Evolutionary conservation across 2,329 filamentous ascomycete genomes (phyloP).

Genomic region (Pezicula radicicola): DNA sequence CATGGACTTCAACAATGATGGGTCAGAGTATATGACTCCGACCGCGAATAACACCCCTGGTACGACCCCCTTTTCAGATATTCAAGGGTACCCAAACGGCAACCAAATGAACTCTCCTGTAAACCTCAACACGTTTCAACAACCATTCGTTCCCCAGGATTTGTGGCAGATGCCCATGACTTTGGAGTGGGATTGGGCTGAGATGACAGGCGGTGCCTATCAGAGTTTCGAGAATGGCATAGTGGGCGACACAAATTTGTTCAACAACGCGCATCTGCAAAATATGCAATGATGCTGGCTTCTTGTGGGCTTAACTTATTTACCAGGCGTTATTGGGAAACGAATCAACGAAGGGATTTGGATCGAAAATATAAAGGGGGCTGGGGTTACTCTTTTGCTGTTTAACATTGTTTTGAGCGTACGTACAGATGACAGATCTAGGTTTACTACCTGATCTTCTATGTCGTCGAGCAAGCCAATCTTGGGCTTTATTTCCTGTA

Average conservation of each 20-base stretch:
- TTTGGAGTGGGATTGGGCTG: constrained; percentile 73
- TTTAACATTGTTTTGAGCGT: too few species aligned
- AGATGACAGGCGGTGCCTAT: constrained; percentile 64
- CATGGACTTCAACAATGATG: constrained; percentile 12
- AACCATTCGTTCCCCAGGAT: constrained; percentile 88
- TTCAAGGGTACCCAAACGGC: constrained; percentile 20
- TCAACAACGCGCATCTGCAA: constrained; percentile 15
- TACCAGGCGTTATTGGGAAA: too few species aligned
- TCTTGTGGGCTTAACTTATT: too few species aligned
- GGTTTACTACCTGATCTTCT: too few species aligned
- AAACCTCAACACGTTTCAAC: constrained; percentile 58
- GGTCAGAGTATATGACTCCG: constrained; percentile 21
- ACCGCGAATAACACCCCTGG: constrained; percentile 6
- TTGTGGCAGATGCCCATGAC: constrained; percentile 96
- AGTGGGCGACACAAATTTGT: constrained; percentile 20
- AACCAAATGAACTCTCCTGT: constrained; percentile 26
- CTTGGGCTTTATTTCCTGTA: too few species aligned
- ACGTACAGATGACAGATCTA: too few species aligned
- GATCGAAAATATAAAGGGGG: too few species aligned
- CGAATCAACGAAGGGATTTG: too few species aligned
- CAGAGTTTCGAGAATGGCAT: constrained; percentile 60
- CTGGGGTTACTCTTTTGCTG: too few species aligned
- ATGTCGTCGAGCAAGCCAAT: too few species aligned
- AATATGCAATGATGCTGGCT: neutral
- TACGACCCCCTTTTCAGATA: constrained; percentile 24